Evolutionary conservation across 768 basidiomycete species (phyloP), one percentile per base, ranked within the genome.

Genomic region (Mycena floridula): DNA sequence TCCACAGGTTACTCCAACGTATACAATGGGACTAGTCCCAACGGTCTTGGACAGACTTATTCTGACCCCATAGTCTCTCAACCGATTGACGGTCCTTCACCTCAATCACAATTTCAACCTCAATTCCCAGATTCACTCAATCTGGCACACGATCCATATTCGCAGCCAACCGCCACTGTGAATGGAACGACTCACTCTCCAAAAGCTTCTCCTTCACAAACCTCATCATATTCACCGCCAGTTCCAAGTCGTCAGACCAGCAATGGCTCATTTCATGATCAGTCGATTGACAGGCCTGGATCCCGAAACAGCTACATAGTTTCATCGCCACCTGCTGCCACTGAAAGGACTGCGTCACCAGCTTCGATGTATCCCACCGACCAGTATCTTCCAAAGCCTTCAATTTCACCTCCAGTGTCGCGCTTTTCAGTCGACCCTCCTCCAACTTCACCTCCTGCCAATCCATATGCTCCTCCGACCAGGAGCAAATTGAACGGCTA

Each of bases 321-420:
- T 39, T 13, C 38, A 13, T 16, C 43, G 8, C 18, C 46, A 26
- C 12, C 13, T 15, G 37, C 50, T 43, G 51, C 27, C 27, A 51
- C 57, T 18, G 56, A 58, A 18, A 58, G 68, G 50, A 54, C 67
- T 18, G 50, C 54, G 41, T 68, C 68, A 41, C 57, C 58, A 21
- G 49, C 38, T 26, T 56, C 53, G 37, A 45, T 55, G 47, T 53
- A 49, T 41, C 18, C 32, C 32, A 13, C 18, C 32, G n/a, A n/a
- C n/a, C n/a, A n/a, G n/a, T n/a, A n/a, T n/a, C n/a, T n/a, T n/a
- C n/a, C n/a, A n/a, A n/a, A n/a, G n/a, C n/a, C n/a, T n/a, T n/a
- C n/a, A n/a, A n/a, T n/a, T n/a, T n/a, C n/a, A n/a, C n/a, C n/a
- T n/a, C n/a, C n/a, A n/a, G n/a, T n/a, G 24, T 36, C 47, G 15